Base-by-base conservation (phyloP, 225 moss, liverwort and hornwort genomes). In the Pleurozium schreberi region DNA sequence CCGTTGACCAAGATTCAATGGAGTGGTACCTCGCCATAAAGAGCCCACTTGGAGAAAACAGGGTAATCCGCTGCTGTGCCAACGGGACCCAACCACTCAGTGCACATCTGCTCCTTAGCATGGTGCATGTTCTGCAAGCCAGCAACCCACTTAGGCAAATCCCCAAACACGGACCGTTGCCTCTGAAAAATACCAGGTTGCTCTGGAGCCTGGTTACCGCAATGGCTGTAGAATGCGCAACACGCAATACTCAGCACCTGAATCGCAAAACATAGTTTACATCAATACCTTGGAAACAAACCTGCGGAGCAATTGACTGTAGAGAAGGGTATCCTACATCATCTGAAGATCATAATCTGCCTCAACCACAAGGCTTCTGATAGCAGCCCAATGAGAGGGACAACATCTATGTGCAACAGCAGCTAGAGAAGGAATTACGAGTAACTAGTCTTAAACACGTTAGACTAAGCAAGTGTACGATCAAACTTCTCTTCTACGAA, bases 211-310 rank as follows among this genome's bases (percentile, higher is more conserved):
- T 96, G 97, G 88, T 99, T 99, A 85, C 99, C 99, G 89, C 99
- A 99, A 89, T 99, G 98, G 89, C 95, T 99, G 89, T 97, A 99
- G 91, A 99, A 99, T 85, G 97, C 98, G 94, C 97, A 97, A 91
- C 98, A 99, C 66, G 97, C 97, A 93, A 99, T 95, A 90, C 99
- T 99, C 90, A 99, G 92, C 84, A 99, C 99, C 99, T 99, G 95
- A 93, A 96, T 75, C 49, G 75, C 84, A 87, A 59, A 60, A 89
- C 64, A 47, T 16, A 80, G 18, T 38, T 76, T 77, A 49, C 52
- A 88, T 88, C 76, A 92, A 82, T 80, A 76, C 73, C 84, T 90
- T 81, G 9, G 43, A 71, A 67, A 59, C 40, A 75, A 86, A 84
- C 53, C 33, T 67, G 38, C n/a, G 53, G 53, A 80, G 53, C 81